Conservation (phyloP, 2,329 filamentous ascomycete species). For the Amesomyces nigricolor region DNA sequence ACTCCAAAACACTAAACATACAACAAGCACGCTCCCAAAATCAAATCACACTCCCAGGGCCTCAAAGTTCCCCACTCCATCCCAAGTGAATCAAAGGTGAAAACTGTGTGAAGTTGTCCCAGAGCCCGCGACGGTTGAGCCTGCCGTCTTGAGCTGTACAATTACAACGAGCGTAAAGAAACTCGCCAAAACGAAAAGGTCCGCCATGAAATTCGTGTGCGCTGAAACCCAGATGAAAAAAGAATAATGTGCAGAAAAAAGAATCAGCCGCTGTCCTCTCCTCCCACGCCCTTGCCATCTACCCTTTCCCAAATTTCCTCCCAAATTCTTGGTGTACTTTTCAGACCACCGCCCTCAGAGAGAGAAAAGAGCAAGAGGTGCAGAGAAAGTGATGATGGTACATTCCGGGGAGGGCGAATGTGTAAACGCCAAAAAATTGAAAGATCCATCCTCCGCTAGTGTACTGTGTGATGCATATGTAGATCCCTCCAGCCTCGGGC, state of each 20-base stretch:
- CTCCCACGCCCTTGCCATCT: background rate
- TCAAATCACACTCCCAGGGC: background rate
- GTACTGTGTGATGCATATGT: background rate
- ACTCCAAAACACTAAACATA: background rate
- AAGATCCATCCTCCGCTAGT: constrained; percentile 16
- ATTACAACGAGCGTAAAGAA: constrained; percentile 16
- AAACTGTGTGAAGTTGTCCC: constrained; percentile 4
- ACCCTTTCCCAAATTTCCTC: background rate
- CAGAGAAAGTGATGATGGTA: constrained; percentile 23
- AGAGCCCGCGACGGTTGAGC: constrained; percentile 5
- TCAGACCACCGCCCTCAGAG: constrained; percentile 4
- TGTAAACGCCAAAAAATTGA: constrained; percentile 25
- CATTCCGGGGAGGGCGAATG: constrained; percentile 29
- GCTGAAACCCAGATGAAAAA: background rate
- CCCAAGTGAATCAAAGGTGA: background rate
- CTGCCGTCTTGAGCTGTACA: constrained; percentile 7
- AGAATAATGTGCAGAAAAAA: background rate
- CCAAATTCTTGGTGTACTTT: constrained; percentile 4
- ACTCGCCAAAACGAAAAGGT: background rate
- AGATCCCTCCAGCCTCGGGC: constrained; percentile 5
- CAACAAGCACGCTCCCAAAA: background rate
- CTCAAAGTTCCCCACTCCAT: background rate
- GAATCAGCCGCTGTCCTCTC: background rate
- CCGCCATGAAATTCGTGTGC: background rate
- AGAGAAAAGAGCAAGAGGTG: background rate